phyloP scores from a whole-genome alignment of 148 eudicot species.

The Rhododendron molle region DNA sequence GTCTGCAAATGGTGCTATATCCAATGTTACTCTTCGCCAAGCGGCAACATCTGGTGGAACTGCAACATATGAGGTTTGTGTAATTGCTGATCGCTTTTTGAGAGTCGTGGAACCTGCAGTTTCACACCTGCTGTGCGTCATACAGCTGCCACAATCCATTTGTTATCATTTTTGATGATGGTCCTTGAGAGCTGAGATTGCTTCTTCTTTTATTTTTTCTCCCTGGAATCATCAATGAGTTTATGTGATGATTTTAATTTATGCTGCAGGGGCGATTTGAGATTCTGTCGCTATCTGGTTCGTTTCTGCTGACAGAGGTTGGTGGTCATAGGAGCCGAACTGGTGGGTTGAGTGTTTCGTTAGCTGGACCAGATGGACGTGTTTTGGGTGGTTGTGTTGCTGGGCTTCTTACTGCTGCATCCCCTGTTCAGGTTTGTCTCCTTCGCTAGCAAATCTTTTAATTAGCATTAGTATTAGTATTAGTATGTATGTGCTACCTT shows the following conservation, averaged over 20 bases:
- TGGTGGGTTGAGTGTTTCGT: slow-evolving; percentile 74
- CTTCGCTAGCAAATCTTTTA: neutral
- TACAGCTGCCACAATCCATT: neutral
- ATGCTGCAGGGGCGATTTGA: slow-evolving; percentile 76
- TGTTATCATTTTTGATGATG: neutral
- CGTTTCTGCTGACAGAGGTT: slow-evolving; percentile 66
- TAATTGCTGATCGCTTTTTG: neutral
- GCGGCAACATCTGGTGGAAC: slow-evolving; percentile 81
- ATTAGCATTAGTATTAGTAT: too few species aligned
- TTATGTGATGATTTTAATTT: neutral
- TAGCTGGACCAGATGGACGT: slow-evolving; percentile 85
- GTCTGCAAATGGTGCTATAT: slow-evolving; percentile 81
- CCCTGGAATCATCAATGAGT: neutral
- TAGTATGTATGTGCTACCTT: neutral
- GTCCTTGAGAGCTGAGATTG: neutral
- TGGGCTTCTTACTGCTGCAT: slow-evolving; percentile 74
- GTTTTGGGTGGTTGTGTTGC: slow-evolving; percentile 87
- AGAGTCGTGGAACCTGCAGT: neutral
- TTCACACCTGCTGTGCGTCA: neutral
- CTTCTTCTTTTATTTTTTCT: neutral
- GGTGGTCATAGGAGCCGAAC: slow-evolving; percentile 66
- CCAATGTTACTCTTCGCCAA: slow-evolving; percentile 85
- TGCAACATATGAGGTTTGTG: slow-evolving; percentile 82
- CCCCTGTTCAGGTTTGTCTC: slow-evolving; percentile 75
- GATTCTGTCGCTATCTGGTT: slow-evolving; percentile 78